Percentiles rank a stretch among this genome's conserved stretches.
Conservation (phyloP, 1,139 yeast genomes). For the Geotrichum cucujoidarum region DNA sequence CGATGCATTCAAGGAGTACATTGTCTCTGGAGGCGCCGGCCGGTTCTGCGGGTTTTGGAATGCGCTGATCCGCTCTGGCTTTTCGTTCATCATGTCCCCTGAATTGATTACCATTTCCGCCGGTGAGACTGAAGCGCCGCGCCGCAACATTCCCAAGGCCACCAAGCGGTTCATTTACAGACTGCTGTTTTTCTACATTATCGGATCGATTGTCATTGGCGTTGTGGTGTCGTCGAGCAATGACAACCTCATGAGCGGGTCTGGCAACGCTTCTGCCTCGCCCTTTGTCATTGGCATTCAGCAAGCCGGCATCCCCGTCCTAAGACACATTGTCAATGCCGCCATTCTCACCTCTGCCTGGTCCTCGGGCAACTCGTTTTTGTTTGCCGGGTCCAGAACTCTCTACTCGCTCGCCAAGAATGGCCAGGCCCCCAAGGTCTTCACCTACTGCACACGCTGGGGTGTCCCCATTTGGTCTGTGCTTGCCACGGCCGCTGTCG, state of each 20-base stretch:
- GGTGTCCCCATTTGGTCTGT: conserved; percentile 45
- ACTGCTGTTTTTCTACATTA: conserved; percentile 52
- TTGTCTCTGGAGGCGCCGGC: conserved; percentile 45
- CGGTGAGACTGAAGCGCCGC: conserved; percentile 68
- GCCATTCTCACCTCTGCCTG: conserved; percentile 59
- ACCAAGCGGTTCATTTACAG: conserved; percentile 60
- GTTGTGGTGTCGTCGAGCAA: conserved; percentile 55
- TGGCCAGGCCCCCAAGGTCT: conserved; percentile 48
- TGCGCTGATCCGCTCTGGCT: conserved; percentile 56
- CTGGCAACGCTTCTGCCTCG: conserved; percentile 52
- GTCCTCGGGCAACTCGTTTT: conserved; percentile 42
- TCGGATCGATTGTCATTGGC: conserved; percentile 52
- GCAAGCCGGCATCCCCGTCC: conserved; percentile 49
- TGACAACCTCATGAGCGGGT: conserved; percentile 39
- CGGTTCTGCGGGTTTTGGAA: conserved; percentile 61
- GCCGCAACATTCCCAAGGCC: conserved; percentile 56
- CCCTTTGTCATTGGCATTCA: conserved; percentile 63
- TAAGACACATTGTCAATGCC: conserved; percentile 63
- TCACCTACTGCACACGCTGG: conserved; percentile 39
- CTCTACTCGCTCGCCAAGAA: conserved; percentile 42
- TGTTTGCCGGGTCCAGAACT: conserved; percentile 41
- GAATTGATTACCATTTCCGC: conserved; percentile 72
- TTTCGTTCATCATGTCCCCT: conserved; percentile 56
- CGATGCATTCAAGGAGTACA: conserved; percentile 53
- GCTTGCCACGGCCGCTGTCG: conserved; percentile 30